phyloP scores from a whole-genome alignment of 2,329 filamentous ascomycete species.

The Talaromyces amestolkiae region DNA sequence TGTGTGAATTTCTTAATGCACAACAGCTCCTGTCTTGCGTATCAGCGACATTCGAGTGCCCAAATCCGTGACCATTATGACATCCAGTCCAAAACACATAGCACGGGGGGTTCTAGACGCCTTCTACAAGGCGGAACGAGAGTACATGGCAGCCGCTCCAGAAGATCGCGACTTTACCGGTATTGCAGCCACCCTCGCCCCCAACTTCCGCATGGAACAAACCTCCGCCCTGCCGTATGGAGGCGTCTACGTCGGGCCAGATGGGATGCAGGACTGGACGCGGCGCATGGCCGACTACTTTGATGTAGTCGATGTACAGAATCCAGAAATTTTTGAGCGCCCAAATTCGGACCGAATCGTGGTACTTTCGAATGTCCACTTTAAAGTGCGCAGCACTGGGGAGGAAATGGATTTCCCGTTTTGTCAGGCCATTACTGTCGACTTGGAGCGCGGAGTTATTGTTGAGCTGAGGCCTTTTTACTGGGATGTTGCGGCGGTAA shows the following conservation, averaged over 20 bases:
- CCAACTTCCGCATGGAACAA: slow-evolving; percentile 24
- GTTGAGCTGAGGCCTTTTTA: slow-evolving; percentile 36
- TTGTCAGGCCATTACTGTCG: slow-evolving; percentile 33
- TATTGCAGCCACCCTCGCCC: slow-evolving; percentile 30
- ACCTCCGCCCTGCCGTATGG: slow-evolving; percentile 33
- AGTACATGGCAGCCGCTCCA: slow-evolving; percentile 34
- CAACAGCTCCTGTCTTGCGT: neutral
- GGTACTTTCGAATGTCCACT: neutral
- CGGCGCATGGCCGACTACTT: slow-evolving; percentile 31
- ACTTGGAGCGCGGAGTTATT: slow-evolving; percentile 33
- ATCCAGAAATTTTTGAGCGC: slow-evolving; percentile 32
- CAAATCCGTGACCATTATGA: neutral
- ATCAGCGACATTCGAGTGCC: too few relatives aligned
- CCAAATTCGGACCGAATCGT: neutral
- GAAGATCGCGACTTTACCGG: slow-evolving; percentile 32
- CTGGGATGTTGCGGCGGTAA: neutral
- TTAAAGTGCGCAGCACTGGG: slow-evolving; percentile 30
- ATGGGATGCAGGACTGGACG: slow-evolving; percentile 34
- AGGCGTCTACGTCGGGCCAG: slow-evolving; percentile 31
- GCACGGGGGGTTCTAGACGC: slow-evolving; percentile 28
- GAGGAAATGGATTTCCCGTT: slow-evolving; percentile 31
- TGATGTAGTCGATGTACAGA: slow-evolving; percentile 30
- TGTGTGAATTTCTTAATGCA: neutral
- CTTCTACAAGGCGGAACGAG: slow-evolving; percentile 38
- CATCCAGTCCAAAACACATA: slow-evolving; percentile 22